Conservation (phyloP, 768 basidiomycete species). For the Gymnopilus dilepis region DNA sequence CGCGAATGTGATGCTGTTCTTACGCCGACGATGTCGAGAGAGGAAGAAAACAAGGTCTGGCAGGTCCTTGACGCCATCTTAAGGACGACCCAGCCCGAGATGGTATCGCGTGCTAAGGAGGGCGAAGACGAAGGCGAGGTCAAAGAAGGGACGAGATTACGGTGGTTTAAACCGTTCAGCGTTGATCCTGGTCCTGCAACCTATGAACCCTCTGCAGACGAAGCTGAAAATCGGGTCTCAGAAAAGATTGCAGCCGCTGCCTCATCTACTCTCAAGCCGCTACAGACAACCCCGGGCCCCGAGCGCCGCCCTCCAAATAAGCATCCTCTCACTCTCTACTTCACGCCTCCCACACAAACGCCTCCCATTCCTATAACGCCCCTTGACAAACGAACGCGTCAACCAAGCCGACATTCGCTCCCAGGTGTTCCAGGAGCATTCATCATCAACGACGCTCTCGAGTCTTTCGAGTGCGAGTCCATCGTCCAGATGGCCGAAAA, state of each 20-base stretch:
- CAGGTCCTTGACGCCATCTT: slow-evolving; percentile 55
- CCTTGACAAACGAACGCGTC: slow-evolving; percentile 26
- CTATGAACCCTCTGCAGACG: not conserved
- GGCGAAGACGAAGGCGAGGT: slow-evolving; percentile 23
- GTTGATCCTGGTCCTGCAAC: slow-evolving; percentile 24
- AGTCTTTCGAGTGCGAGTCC: slow-evolving; percentile 45
- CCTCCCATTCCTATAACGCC: slow-evolving; percentile 38
- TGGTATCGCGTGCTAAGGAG: slow-evolving; percentile 23
- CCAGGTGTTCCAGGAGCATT: slow-evolving; percentile 53
- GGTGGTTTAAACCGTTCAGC: slow-evolving; percentile 41
- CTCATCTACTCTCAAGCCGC: slow-evolving; percentile 27
- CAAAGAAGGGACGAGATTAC: slow-evolving; percentile 35
- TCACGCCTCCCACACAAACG: slow-evolving; percentile 41
- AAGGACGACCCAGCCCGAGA: slow-evolving; percentile 46
- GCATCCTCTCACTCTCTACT: slow-evolving; percentile 55
- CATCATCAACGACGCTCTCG: slow-evolving; percentile 53
- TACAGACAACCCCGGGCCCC: slow-evolving; percentile 47
- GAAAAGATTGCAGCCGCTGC: slow-evolving; percentile 24
- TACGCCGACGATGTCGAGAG: slow-evolving; percentile 40
- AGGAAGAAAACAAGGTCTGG: slow-evolving; percentile 48
- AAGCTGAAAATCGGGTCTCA: slow-evolving; percentile 12
- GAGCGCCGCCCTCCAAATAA: slow-evolving; percentile 58
- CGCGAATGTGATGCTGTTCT: slow-evolving; percentile 60
- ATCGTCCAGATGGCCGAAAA: slow-evolving; percentile 51
- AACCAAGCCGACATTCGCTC: slow-evolving; percentile 41